Evolutionary conservation across 1,139 yeast genomes (phyloP), one percentile per base, ranked within the genome.

Genomic region (Yamadazyma trypodendri): DNA sequence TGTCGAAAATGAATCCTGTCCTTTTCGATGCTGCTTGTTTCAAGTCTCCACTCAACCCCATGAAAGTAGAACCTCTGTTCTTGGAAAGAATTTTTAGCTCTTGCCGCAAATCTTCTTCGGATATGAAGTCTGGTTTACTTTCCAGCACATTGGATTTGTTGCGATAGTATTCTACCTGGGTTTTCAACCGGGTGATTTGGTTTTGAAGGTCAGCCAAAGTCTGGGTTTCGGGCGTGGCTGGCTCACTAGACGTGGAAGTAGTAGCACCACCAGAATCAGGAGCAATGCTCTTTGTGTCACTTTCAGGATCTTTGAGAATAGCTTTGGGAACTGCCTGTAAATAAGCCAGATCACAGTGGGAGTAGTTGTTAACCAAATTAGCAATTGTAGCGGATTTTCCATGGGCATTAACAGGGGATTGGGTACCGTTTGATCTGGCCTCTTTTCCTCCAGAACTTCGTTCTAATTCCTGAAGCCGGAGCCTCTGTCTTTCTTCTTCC

Each of bases 11-110:
- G 32, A 68, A 52, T 11, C 48, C 46, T 7, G 12, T 22, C 41
- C 83, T 61, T 37, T 61, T 54, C 30, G 68, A 73, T 12, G 80
- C 69, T 4, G 53, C 47, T 14, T 43, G 44, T 40, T 58, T 65
- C 34, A 69, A 49, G 10, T 56, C 55, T 31, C 59, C 58, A n/a
- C 79, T 65, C n/a, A 75, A 51, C 15, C 63, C 65, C 24, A 65
- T 55, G 25, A 69, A 54, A 24, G 51, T 51, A 10, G 54, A 37
- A 3, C 52, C 44, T 18, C 55, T 58, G 18, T 68, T 54, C 28
- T 58, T 61, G 28, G 63, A 56, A 20, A 75, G 52, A 3, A 57
- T 46, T 17, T 45, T 46, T 8, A 72, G 52, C 46, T 75, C 81
- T 13, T 56, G 54, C 42, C 63, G 67, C 27, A 68, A 46, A 45